phyloP scores from a whole-genome alignment of 352 stramenopile species.

The Globisporangium solare region DNA sequence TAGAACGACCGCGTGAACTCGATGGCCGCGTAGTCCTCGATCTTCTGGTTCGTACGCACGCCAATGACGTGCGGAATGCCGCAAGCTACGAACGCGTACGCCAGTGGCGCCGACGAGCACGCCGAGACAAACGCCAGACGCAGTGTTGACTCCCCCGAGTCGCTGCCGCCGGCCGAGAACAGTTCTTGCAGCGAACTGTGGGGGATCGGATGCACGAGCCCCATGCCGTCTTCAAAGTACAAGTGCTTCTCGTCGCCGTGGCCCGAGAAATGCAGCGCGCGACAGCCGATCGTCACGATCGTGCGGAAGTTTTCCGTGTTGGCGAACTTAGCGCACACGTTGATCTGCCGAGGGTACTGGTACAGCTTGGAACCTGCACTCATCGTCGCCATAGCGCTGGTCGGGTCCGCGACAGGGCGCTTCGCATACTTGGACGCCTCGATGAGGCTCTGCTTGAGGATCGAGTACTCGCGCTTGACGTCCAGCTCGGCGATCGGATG shows the following conservation, averaged over 20 bases:
- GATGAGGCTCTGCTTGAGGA: conserved; percentile 70
- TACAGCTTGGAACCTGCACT: conserved; percentile 33
- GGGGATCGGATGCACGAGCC: conserved; percentile 69
- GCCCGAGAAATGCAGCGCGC: conserved; percentile 93
- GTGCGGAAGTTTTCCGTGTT: conserved; percentile 91
- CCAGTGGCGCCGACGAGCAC: conserved; percentile 70
- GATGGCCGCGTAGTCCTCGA: conserved; percentile 84
- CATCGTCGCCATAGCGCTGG: conserved; percentile 2
- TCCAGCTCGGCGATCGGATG: conserved; percentile 88
- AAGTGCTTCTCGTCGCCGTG: conserved; percentile 91
- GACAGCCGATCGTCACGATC: conserved; percentile 88
- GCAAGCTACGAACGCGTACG: conserved; percentile 83
- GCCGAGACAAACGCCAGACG: conserved; percentile 80
- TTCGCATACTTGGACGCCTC: conserved; percentile 70
- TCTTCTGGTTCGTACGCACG: conserved; percentile 79
- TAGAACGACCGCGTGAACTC: conserved; percentile 86
- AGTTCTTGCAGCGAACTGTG: conserved; percentile 66
- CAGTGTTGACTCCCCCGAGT: conserved; percentile 34
- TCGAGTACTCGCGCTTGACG: conserved; percentile 77
- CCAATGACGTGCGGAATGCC: conserved; percentile 91
- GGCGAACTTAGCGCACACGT: conserved; percentile 92
- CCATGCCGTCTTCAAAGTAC: conserved; percentile 93
- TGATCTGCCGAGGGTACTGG: conserved; percentile 77
- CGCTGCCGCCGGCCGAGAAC: conserved; percentile 45
- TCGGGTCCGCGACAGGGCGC: conserved; percentile 14